Base-by-base conservation (phyloP, 108 stramenopile species). In the Discostella stelligeroides region DNA sequence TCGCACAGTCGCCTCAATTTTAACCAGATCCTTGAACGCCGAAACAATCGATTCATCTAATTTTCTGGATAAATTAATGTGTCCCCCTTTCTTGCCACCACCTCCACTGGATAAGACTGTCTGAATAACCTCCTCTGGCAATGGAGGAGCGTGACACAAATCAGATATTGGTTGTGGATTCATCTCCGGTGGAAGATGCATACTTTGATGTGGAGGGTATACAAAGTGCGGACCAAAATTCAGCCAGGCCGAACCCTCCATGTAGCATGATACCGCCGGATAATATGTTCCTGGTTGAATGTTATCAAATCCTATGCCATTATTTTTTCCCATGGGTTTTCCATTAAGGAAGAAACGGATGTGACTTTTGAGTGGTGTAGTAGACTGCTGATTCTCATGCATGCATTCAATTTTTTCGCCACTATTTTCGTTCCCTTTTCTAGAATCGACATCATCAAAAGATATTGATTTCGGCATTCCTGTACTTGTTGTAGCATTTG, bases 281-380 rank as follows among this genome's bases (percentile, higher is more conserved):
- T 92, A 92, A 58, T 92, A 95, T 20, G 80, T 88, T 0, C 88
- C 90, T 2, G 76, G 70, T 13, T 65, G 60, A 61, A 90, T 75
- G 49, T 84, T 43, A 18, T 80, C 72, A 68, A 90, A 95, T 7
- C 90, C 95, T 30, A 65, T 82, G 12, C 84, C 88, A 62, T 85
- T 82, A 7, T 67, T 64, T 42, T 81, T 58, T 66, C 91, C 91
- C 86, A 92, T 83, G 28, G 84, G 75, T 53, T 57, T 42, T 21
- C 98, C 98, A 85, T 98, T 98, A 67, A 86, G 85, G 84, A 94
- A 98, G 75, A 97, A 96, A 5, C 87, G 81, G 60, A 98, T 94
- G 49, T 88, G 67, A 73, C 87, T 93, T 15, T 41, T 57, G 4
- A 28, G 21, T 18, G 41, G 40, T 34, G 38, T 48, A 30, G 70